These are phyloP conservation scores for Nidula microcarpa DNA, from an alignment of 768 basidiomycete species.

Conservation along the genomic window DNA sequence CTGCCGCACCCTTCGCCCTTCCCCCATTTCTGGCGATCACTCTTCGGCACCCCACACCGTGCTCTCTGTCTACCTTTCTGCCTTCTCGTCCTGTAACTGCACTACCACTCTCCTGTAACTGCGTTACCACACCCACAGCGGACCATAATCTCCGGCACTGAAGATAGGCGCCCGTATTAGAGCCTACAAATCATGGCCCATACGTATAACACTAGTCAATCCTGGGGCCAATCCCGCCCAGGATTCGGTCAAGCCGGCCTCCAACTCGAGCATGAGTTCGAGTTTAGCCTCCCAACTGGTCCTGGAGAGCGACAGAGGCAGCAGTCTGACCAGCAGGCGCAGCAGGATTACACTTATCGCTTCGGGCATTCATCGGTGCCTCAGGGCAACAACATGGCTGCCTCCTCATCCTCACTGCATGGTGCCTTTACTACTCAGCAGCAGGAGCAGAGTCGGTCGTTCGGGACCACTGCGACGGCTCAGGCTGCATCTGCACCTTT, in stretches of 20 bases:
- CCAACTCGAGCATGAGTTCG: constrained; percentile 34
- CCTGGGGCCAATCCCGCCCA: constrained; percentile 20
- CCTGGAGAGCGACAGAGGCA: constrained; percentile 12
- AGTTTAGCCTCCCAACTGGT: constrained; percentile 6
- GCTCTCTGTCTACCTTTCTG: neutral
- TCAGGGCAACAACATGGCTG: neutral
- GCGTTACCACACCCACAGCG: neutral
- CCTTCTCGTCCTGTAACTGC: neutral
- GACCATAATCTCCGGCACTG: neutral
- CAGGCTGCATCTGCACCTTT: neutral
- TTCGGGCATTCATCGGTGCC: constrained; percentile 7
- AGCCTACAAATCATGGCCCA: constrained; percentile 17
- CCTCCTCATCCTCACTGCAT: constrained; percentile 15
- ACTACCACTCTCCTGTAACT: neutral
- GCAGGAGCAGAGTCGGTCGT: constrained; percentile 11
- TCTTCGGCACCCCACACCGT: neutral
- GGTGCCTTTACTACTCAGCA: constrained; percentile 15
- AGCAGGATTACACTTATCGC: constrained; percentile 9
- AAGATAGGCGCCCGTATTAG: neutral
- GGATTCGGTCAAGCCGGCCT: constrained; percentile 20
- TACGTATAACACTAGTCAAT: constrained; percentile 17
- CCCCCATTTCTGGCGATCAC: neutral
- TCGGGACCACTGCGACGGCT: neutral
- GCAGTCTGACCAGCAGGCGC: constrained; percentile 14
- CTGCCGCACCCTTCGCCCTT: neutral